Percentiles rank a stretch among this genome's conserved stretches.
These are phyloP conservation scores for Posidonia australis DNA, from an alignment of 106 monocot species.

Conservation along the genomic window DNA sequence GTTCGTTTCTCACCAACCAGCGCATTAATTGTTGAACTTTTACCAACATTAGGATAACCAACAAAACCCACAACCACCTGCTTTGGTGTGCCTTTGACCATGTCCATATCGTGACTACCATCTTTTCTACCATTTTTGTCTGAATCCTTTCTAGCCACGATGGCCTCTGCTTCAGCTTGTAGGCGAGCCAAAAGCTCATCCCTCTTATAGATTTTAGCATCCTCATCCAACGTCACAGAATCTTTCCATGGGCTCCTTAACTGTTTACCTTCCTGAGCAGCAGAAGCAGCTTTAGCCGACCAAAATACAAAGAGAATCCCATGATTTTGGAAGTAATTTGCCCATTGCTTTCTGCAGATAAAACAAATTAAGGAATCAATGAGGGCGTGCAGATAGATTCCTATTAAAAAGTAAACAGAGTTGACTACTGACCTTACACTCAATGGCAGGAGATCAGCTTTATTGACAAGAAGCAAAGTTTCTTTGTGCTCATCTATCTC, in stretches of 20 bases:
- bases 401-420: neutral
- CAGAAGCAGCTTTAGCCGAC: conserved; percentile 92
- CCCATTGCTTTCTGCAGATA: conserved; percentile 67
- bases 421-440: conserved; percentile 36
- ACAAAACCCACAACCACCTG: conserved; percentile 94
- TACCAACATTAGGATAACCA: conserved; percentile 96
- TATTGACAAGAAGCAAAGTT: conserved; percentile 83
- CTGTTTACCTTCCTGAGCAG: conserved; percentile 54
- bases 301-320: conserved; percentile 78
- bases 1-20: conserved; percentile 77
- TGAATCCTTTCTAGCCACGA: conserved; percentile 20
- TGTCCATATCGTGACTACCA: neutral
- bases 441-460: conserved; percentile 84
- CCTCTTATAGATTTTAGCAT: conserved; percentile 63
- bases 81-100: conserved; percentile 9
- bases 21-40: conserved; percentile 96
- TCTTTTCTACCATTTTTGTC: conserved; percentile 1
- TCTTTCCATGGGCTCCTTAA: conserved; percentile 24
- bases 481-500: conserved; percentile 82
- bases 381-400: neutral
- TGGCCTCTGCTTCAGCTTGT: conserved; percentile 75
- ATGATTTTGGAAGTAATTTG: conserved; percentile 57
- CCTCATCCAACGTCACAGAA: conserved; percentile 13
- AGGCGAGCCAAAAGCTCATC: conserved; percentile 67
- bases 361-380: neutral